phyloP scores from a whole-genome alignment of 306 rosid genomes.

The Malus orientalis region DNA sequence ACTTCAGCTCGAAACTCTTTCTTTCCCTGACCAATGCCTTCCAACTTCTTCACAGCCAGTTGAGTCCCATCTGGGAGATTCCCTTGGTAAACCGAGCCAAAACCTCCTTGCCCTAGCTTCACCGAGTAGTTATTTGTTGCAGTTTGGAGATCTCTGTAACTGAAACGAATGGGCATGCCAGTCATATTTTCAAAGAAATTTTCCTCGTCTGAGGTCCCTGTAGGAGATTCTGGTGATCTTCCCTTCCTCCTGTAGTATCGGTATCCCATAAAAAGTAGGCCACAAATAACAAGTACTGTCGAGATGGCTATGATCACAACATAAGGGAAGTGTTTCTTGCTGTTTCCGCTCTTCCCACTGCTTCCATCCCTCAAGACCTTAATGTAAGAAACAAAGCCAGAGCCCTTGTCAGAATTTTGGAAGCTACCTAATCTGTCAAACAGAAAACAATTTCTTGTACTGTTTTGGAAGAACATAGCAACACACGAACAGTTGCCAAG shows the following conservation, averaged over 20 bases:
- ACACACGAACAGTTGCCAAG: conserved; percentile 65
- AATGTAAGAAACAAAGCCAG: conserved; percentile 59
- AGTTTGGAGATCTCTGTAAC: conserved; percentile 54
- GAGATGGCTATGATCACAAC: conserved; percentile 46
- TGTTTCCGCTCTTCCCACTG: conserved; percentile 24
- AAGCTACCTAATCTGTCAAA: conserved; percentile 76
- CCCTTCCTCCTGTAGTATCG: conserved; percentile 39
- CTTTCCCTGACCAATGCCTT: conserved; percentile 89
- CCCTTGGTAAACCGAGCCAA: conserved; percentile 86
- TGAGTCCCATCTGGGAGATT: conserved; percentile 60
- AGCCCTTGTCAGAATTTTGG: conserved; percentile 28
- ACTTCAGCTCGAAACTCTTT: conserved; percentile 94
- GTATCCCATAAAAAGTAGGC: conserved; percentile 41
- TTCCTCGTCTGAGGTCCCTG: conserved; percentile 69
- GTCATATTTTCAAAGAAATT: conserved; percentile 62
- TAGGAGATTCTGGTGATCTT: conserved; percentile 33
- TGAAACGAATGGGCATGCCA: conserved; percentile 70
- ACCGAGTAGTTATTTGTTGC: conserved; percentile 74
- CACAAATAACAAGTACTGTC: conserved; percentile 43
- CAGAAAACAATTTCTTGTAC: conserved; percentile 60
- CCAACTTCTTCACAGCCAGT: conserved; percentile 84
- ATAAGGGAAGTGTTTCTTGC: conserved; percentile 29
- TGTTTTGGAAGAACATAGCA: conserved; percentile 67
- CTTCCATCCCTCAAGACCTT: conserved; percentile 42
- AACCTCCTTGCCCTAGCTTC: conserved; percentile 91